Percentiles rank a stretch among this genome's conserved stretches.
These are phyloP conservation scores for Mycena belliarum DNA, from an alignment of 768 basidiomycete species.

Conservation along the genomic window DNA sequence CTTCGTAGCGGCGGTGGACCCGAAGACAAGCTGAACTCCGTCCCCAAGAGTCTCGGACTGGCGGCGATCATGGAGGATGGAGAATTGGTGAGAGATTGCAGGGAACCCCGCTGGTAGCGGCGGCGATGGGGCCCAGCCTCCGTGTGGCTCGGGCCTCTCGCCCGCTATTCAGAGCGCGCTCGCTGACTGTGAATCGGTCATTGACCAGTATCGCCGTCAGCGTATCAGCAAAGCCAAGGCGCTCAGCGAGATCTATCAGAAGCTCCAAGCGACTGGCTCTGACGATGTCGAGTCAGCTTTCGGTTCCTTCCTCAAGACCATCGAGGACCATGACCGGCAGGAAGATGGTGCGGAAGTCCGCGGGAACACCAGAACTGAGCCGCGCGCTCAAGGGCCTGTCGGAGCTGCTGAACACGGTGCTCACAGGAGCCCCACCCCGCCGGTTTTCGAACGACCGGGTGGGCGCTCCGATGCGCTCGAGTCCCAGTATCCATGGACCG, in stretches of 20 bases:
- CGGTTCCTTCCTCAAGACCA: background rate
- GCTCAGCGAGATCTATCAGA: background rate
- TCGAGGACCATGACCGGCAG: background rate
- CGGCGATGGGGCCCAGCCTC: background rate
- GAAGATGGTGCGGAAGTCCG: background rate
- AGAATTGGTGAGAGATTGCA: too few species aligned
- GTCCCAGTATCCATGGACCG: background rate
- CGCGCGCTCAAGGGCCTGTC: too few species aligned
- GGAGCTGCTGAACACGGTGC: background rate
- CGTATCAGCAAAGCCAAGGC: background rate
- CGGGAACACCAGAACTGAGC: background rate
- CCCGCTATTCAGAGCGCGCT: background rate
- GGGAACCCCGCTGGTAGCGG: background rate
- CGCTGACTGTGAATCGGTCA: background rate
- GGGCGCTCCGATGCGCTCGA: background rate
- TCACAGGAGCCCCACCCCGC: background rate
- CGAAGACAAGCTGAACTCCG: too few species aligned
- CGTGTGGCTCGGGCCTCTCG: background rate
- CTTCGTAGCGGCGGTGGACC: too few species aligned
- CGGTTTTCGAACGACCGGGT: background rate
- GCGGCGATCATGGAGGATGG: too few species aligned
- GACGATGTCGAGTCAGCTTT: background rate
- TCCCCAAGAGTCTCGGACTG: too few species aligned
- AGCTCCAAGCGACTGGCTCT: background rate
- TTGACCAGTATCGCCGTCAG: background rate